Base-by-base conservation (phyloP, 495 filamentous ascomycete species). In the Jackrogersella multiformis region DNA sequence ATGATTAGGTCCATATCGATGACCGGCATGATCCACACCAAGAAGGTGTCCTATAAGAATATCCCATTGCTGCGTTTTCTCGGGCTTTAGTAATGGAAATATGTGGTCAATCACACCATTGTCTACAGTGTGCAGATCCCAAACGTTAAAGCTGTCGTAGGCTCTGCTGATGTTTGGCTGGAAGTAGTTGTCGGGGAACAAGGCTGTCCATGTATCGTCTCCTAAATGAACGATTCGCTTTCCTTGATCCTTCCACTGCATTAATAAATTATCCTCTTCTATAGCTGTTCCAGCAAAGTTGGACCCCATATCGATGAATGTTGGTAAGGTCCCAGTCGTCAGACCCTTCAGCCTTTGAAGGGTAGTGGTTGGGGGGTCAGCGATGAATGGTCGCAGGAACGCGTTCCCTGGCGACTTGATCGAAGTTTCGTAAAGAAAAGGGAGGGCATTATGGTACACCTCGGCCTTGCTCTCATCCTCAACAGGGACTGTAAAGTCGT, bases 241-340 rank as follows among this genome's bases (percentile, higher is more conserved):
- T 9, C 92, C 93, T 12, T 89, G 88, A 51, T 87, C 81, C 58
- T 86, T 87, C 67, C 97, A 75, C 74, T 98, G 95, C 69, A 88
- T 89, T 24, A 99, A 82, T 39, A 99, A 71, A 68, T 98, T 99
- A 74, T 99, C 95, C 78, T 99, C 95, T 54, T 97, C 93, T 71
- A 99, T 97, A n/a, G 93, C 91, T 15, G 91, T 96, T 5, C 95
- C 95, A 5, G 94, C 92, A 73, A 99, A 99, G 77, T 94, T 98
- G 20, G 92, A 96, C 2, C 95, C 95, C 10, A 90, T 85, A 76
- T 99, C 95, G 26, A 97, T 82, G 74, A 99, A 97, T 3, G 95
- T 97, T 12, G 95, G 95, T 57, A 99, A 77, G 6, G 96, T 97
- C 13, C 95, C 95, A 2, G 95, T 99, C 12, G 94, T 99, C 70